These are phyloP conservation scores for Otatea glauca DNA, from an alignment of 176 grass and related monocot genomes.

Conservation along the genomic window DNA sequence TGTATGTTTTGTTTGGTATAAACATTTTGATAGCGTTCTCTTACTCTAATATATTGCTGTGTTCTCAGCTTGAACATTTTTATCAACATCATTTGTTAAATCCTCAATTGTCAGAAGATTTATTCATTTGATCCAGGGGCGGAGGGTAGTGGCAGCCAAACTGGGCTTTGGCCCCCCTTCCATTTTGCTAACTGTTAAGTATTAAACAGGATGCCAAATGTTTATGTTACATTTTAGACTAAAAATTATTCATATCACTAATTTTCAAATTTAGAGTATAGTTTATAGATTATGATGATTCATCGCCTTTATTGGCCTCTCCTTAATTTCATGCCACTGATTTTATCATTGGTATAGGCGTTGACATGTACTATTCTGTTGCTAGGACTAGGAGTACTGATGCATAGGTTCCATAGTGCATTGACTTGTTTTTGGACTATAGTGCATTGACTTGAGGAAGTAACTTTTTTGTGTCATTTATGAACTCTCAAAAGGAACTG, in stretches of 20 bases:
- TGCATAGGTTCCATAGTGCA: neutral
- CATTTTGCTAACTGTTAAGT: too few relatives aligned
- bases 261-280: too few relatives aligned
- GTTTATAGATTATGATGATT: too few relatives aligned
- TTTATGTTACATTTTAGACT: too few relatives aligned
- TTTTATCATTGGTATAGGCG: conserved; percentile 19
- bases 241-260: too few relatives aligned
- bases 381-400: neutral
- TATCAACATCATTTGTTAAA: neutral
- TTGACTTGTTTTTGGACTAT: neutral
- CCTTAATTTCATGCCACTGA: neutral
- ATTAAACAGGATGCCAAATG: too few relatives aligned
- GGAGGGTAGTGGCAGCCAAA: too few relatives aligned
- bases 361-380: conserved; percentile 11
- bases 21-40: conserved; percentile 1
- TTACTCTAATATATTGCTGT: neutral
- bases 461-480: conserved; percentile 41
- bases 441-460: conserved; percentile 35
- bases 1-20: neutral
- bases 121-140: conserved; percentile 7
- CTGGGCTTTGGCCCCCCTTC: too few relatives aligned
- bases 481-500: conserved; percentile 64
- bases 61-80: conserved; percentile 13
- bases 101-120: neutral
- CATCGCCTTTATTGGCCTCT: too few relatives aligned